Evolutionary conservation across 148 eudicot genomes (phyloP), one percentile per base, ranked within the genome.

Genomic region (Amaranthus cruentus): DNA sequence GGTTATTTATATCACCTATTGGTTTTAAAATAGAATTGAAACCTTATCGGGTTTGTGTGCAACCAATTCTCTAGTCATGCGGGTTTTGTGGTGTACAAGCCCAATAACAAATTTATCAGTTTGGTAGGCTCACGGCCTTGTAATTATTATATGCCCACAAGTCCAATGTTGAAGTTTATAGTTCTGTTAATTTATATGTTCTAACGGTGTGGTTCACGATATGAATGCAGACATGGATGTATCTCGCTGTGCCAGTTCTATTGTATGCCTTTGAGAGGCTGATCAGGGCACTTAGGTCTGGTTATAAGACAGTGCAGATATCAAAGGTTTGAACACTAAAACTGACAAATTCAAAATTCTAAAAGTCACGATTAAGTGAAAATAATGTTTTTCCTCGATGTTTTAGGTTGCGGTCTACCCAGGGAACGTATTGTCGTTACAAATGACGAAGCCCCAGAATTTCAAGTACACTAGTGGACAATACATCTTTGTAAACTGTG

Each of bases 381-480:
- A 9, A 3, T 49, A 13, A 12, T 68, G 43, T 10, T 18, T 6
- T 9, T 51, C 63, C 12, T 71, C 13, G 2, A 52, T 70, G 49
- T 55, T 61, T 47, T 75, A 88, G 89, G 91, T 86, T 6, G 89
- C 88, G n/a, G 85, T 87, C 42, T 83, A 87, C 81, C 88, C 90
- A 5, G 88, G 88, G 42, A 86, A 86, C 61, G 89, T 88, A 42
- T 55, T 83, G 75, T 75, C 85, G 7, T 62, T 88, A 47, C 79
- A 86, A 72, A 72, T 86, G 85, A 69, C 85, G 48, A 86, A 75
- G 46, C 85, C 85, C 67, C 91, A 84, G 66, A 87, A 87, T 38
- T 82, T 88, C 56, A 81, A 70, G 62, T 88, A 88, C 77, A 81
- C 79, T 4, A 86, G 88, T 68, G 91, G 88, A 38, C 88, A 85